phyloP scores from a whole-genome alignment of 2,329 filamentous ascomycete genomes.

The Lachnellula willkommii region DNA sequence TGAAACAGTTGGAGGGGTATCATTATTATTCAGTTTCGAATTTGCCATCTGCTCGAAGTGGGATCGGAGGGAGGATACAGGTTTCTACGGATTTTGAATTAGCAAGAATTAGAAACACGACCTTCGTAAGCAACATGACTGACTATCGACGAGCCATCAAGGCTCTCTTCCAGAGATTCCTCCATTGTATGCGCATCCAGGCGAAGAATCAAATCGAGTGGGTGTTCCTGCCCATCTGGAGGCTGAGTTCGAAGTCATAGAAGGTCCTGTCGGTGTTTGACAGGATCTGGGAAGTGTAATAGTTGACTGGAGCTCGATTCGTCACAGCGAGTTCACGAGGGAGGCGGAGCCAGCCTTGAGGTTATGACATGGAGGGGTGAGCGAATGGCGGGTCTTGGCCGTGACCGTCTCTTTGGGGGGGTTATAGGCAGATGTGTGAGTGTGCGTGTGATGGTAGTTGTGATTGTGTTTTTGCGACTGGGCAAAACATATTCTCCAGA shows the following conservation, averaged over 20 bases:
- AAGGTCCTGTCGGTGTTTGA: not conserved
- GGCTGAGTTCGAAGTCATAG: constrained; percentile 14
- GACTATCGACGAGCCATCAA: constrained; percentile 73
- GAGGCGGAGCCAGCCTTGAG: constrained; percentile 13
- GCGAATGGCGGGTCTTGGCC: not conserved
- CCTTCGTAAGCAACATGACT: constrained; percentile 28
- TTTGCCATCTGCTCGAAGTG: constrained; percentile 74
- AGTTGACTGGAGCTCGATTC: constrained; percentile 3
- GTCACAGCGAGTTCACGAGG: constrained; percentile 6
- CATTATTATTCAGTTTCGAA: constrained; percentile 35
- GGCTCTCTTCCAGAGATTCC: constrained; percentile 49
- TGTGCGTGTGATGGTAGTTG: no score
- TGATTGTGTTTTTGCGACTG: no score
- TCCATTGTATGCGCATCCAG: constrained; percentile 35
- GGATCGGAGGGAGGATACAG: constrained; percentile 74
- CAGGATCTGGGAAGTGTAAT: not conserved
- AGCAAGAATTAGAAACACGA: constrained; percentile 5
- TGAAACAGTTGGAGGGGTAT: constrained; percentile 22
- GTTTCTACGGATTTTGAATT: constrained; percentile 51
- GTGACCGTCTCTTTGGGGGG: no score
- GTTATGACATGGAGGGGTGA: constrained; percentile 6
- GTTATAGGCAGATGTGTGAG: no score
- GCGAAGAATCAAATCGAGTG: constrained; percentile 8
- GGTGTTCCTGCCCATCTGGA: constrained; percentile 21
- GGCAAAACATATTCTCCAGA: not conserved